Base-by-base conservation (phyloP, 352 stramenopile genomes). In the Globisporangium yorkense region DNA sequence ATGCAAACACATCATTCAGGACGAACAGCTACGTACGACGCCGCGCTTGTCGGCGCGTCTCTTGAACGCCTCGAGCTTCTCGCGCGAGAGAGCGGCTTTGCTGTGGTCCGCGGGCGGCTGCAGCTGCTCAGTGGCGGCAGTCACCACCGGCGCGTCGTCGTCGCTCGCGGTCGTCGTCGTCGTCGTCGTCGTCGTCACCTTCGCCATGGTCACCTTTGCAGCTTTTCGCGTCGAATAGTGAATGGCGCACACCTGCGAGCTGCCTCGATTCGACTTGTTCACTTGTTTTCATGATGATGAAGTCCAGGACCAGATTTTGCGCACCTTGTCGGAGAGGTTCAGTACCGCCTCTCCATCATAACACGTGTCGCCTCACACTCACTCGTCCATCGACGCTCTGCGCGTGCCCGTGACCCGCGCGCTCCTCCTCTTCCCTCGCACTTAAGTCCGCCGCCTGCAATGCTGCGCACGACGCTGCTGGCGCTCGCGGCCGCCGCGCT, bases 1-100 rank as follows among this genome's bases (percentile, higher is more conserved):
- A 27, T 13, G 31, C 2, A 8, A 20, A 33, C 16, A 35, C 18
- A 4, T 15, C 13, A 24, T 13, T 12, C 46, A 39, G 20, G 21
- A 31, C 24, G 3, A 54, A 10, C 21, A 21, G 39, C 18, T 15
- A 67, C 66, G 52, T 58, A 86, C 73, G 51, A 86, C 75, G 18
- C 75, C 75, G 20, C 75, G 73, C 40, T 67, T 67, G 54, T 77
- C 70, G 13, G 68, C 68, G 60, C 74, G 72, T 48, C 83, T 60
- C 63, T 84, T 79, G 52, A 82, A 82, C 59, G 70, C 65, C 55
- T 76, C 62, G 63, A 80, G 72, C 57, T 85, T 82, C 48, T 74
- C 68, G 35, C 59, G 53, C 6, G 59, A 49, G 37, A 65, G 16
- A 29, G 59, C 59, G 21, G 53, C 45, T 40, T 54, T 54, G 48